A percentile compares a stretch with the other conserved stretches of the same genome.
phyloP scores from a whole-genome alignment of 2,329 filamentous ascomycete genomes.

The Trichoderma sp. region DNA sequence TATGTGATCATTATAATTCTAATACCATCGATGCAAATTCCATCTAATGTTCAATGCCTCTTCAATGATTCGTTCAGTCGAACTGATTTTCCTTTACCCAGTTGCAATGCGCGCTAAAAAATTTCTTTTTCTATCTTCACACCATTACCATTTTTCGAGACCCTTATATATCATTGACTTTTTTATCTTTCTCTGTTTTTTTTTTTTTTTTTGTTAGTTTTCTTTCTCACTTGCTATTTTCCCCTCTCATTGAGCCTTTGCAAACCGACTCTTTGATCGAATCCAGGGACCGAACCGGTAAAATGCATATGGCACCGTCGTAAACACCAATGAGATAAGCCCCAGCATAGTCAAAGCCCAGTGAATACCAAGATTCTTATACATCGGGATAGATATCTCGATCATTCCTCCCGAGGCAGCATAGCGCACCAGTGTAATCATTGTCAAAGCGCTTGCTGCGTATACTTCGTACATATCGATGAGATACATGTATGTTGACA shows the following conservation, averaged over 20 bases:
- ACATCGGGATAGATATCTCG: constrained; percentile 44
- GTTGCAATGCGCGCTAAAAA: no score
- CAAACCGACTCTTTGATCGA: constrained; percentile 54
- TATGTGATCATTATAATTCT: no score
- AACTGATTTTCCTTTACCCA: no score
- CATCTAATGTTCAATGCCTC: not conserved
- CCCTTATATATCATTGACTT: not conserved
- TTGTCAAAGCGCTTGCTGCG: constrained; percentile 32
- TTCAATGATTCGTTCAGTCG: no score
- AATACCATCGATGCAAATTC: no score
- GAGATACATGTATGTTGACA: constrained; percentile 16
- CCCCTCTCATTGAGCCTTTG: not conserved
- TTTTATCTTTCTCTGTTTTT: not conserved
- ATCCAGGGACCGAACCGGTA: constrained; percentile 46
- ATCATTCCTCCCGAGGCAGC: constrained; percentile 44
- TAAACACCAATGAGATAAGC: constrained; percentile 31
- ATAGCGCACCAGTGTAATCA: constrained; percentile 38
- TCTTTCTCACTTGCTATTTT: not conserved
- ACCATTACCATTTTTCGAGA: not conserved
- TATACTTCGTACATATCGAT: constrained; percentile 15
- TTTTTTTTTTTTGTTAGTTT: not conserved
- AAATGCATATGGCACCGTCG: constrained; percentile 41
- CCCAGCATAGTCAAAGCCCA: constrained; percentile 46
- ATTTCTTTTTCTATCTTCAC: no score
- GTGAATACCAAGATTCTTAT: constrained; percentile 42